phyloP scores from a whole-genome alignment of 140 eudicot species.

The Bidens hawaiensis region DNA sequence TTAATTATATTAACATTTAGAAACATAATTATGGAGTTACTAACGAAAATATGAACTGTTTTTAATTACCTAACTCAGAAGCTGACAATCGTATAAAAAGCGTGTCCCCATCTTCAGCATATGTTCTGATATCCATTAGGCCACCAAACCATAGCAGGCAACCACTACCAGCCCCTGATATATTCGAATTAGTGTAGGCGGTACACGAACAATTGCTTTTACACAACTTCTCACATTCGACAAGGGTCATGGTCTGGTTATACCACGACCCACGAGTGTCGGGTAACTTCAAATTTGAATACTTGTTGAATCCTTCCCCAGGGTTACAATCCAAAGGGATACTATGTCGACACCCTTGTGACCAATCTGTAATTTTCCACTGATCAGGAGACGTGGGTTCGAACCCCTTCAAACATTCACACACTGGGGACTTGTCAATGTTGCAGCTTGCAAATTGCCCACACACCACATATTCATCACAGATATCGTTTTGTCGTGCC shows the following conservation, averaged over 20 bases:
- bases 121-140: slow-evolving; percentile 28
- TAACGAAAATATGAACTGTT: not conserved
- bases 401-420: slow-evolving; percentile 41
- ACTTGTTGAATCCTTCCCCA: slow-evolving; percentile 35
- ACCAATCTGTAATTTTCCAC: slow-evolving; percentile 36
- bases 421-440: slow-evolving; percentile 23
- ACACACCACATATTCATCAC: slow-evolving; percentile 35
- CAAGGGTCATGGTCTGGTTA: slow-evolving; percentile 22
- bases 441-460: slow-evolving; percentile 31
- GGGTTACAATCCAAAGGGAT: slow-evolving; percentile 28
- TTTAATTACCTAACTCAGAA: slow-evolving; percentile 29
- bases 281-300: slow-evolving; percentile 35
- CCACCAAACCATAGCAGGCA: slow-evolving; percentile 17
- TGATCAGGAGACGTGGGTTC: slow-evolving; percentile 20
- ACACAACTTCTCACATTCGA: not conserved
- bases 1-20: not conserved
- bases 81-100: slow-evolving; percentile 39
- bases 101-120: slow-evolving; percentile 28
- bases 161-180: slow-evolving; percentile 1
- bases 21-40: not conserved
- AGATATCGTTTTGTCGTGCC: slow-evolving; percentile 7
- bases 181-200: not conserved
- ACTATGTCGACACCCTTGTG: slow-evolving; percentile 31
- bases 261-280: slow-evolving; percentile 38
- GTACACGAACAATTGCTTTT: slow-evolving; percentile 14